These are phyloP conservation scores for Areca catechu DNA, from an alignment of 176 grass and related monocot genomes.

Conservation along the genomic window DNA sequence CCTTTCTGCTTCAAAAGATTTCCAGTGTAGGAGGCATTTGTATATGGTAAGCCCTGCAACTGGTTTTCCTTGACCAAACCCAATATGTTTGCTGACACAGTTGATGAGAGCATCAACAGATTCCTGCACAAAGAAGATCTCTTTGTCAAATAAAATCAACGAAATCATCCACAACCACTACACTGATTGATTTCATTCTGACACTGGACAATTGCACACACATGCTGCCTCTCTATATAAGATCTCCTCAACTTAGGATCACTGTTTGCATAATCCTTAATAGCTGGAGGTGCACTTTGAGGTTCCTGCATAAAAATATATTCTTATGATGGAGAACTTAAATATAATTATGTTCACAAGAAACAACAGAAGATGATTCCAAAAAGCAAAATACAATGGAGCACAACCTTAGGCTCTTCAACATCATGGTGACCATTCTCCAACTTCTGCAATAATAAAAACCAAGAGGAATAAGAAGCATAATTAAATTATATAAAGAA, in stretches of 20 bases:
- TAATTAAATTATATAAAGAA: neutral
- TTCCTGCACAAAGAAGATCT: constrained; percentile 48
- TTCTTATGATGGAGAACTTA: too few relatives aligned
- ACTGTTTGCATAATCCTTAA: constrained; percentile 56
- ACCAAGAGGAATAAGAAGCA: constrained; percentile 4
- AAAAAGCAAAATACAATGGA: too few relatives aligned
- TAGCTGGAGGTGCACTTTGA: constrained; percentile 80
- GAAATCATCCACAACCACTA: too few relatives aligned
- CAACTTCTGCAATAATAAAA: constrained; percentile 32
- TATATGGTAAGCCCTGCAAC: constrained; percentile 90
- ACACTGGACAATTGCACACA: constrained; percentile 22
- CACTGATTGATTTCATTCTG: constrained; percentile 11
- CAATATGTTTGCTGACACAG: constrained; percentile 68
- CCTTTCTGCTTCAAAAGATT: constrained; percentile 96
- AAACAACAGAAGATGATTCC: too few relatives aligned
- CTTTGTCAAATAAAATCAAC: too few relatives aligned
- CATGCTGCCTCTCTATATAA: constrained; percentile 63
- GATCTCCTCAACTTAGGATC: constrained; percentile 67
- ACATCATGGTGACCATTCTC: constrained; percentile 54
- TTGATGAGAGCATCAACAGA: constrained; percentile 74
- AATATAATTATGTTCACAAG: too few relatives aligned
- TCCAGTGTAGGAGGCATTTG: constrained; percentile 96
- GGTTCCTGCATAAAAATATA: constrained; percentile 53
- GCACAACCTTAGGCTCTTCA: constrained; percentile 48
- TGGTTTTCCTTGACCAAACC: constrained; percentile 79